A percentile compares a stretch with the other conserved stretches of the same genome.
Conservation (phyloP, 495 filamentous ascomycete genomes). For the Penicillium antarcticum region DNA sequence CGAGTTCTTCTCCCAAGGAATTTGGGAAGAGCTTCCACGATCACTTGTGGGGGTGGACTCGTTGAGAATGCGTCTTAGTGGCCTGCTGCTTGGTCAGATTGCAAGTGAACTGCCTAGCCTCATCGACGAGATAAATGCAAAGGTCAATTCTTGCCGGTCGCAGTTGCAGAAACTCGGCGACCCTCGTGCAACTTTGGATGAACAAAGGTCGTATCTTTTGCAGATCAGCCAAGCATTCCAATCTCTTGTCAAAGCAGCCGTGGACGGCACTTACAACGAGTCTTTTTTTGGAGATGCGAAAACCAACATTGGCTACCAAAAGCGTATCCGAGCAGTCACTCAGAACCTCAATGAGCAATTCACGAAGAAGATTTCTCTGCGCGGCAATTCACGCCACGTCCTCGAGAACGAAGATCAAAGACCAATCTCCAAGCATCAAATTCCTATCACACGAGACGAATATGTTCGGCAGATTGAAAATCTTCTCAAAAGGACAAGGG, state of each 20-base stretch:
- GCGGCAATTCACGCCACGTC: slow-evolving; percentile 40
- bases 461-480: slow-evolving; percentile 36
- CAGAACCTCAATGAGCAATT: slow-evolving; percentile 57
- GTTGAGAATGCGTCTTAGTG: slow-evolving; percentile 52
- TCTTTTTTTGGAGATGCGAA: slow-evolving; percentile 51
- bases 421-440: slow-evolving; percentile 6
- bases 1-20: slow-evolving; percentile 43
- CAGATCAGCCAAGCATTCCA: slow-evolving; percentile 51
- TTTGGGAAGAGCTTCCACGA: slow-evolving; percentile 41
- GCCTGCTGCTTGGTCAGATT: slow-evolving; percentile 56
- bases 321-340: slow-evolving; percentile 57
- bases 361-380: slow-evolving; percentile 36
- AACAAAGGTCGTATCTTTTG: slow-evolving; percentile 53
- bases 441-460: slow-evolving; percentile 28
- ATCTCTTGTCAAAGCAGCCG: slow-evolving; percentile 44
- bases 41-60: slow-evolving; percentile 44
- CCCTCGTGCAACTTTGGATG: slow-evolving; percentile 38
- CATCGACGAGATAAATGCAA: slow-evolving; percentile 52
- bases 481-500: slow-evolving; percentile 37
- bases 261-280: slow-evolving; percentile 55
- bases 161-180: slow-evolving; percentile 47
- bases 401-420: neutral
- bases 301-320: slow-evolving; percentile 34
- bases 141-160: slow-evolving; percentile 25
- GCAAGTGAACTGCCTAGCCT: slow-evolving; percentile 53